Evolutionary conservation across 352 stramenopile genomes (phyloP), one percentile per base, ranked within the genome.

Genomic region (Globisporangium megalacanthum): DNA sequence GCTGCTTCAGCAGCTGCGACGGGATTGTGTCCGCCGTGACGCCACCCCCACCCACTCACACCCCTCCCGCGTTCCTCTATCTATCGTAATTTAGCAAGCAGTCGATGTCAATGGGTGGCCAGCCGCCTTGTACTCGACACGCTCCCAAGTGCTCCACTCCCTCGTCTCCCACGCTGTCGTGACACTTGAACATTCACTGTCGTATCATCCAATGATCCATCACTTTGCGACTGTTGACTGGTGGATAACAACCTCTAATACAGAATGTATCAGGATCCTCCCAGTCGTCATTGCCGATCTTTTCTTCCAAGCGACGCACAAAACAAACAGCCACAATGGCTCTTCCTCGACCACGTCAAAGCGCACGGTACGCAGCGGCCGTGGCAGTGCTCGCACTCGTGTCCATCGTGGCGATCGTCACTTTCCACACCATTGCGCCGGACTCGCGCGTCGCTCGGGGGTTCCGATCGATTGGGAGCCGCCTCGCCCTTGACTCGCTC

Each of bases 71-170:
- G 5, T 39, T 10, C 48, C 17, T 22, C 14, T 53, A 53, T 53
- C 48, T 53, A 53, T 53, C n/a, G 42, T 48, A 48, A 48, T 48
- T 48, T 47, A 47, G 42, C 42, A 47, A 47, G 42, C 42, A 6
- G 6, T 17, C 41, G 41, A 13, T 45, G 39, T 14, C 10, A 15
- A 45, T 15, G 39, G 9, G 39, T 45, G 39, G 39, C 39, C 39
- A 6, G 13, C 39, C 39, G 39, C 15, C 39, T 45, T 45, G 13
- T 45, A n/a, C 39, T 45, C 9, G 10, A n/a, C 39, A 45, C 39
- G 39, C n/a, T n/a, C n/a, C n/a, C n/a, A n/a, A n/a, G n/a, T n/a
- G n/a, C n/a, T n/a, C n/a, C n/a, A n/a, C n/a, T n/a, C n/a, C n/a
- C n/a, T n/a, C n/a, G n/a, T n/a, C n/a, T n/a, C n/a, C n/a, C n/a